Evolutionary conservation across 2,329 filamentous ascomycete genomes (phyloP), one percentile per base, ranked within the genome.

Genomic region (Fusarium globosum): DNA sequence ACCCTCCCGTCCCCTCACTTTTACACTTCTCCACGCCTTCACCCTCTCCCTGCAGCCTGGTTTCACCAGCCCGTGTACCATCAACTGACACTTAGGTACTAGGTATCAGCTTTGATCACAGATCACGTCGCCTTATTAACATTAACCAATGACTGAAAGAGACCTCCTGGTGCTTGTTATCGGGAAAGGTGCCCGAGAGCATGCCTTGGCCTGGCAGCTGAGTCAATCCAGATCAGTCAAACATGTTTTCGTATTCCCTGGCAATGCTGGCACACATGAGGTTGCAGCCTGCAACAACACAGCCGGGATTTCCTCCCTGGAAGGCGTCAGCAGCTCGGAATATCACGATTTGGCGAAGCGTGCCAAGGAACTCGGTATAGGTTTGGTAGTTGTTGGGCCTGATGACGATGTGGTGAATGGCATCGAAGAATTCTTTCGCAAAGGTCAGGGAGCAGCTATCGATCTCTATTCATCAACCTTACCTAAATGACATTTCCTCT

Each of bases 201-300:
- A 95, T 84, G 91, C 92, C 33, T 84, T 94, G 59, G 92, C 92
- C 39, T 94, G 92, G 92, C 94, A 93, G 81, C 82, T 95, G 68
- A 85, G 88, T 65, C 88, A 93, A 79, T 93, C 91, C 6, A 83
- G 87, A 13, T 85, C 83, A 12, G 90, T 94, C 56, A 86, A 90
- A 63, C 85, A 88, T 71, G 91, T 94, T 69, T 81, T 81, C 53
- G 83, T 82, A 21, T 81, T 82, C 26, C 85, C 85, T 18, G 92
- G 93, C 56, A 95, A 95, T 81, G 92, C 92, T 58, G 93, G 92
- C 36, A 94, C 92, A 38, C 11, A 63, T 1, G 84, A 18, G 12
- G 36, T 60, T 41, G 28, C 45, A 21, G 35, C 45, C 10, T 41
- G 21, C 15, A 26, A 83, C 69, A 80, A 66, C 42, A 86, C 86